These are phyloP conservation scores for Colletotrichum acutatum DNA, from an alignment of 2,329 filamentous ascomycete species.

Conservation along the genomic window DNA sequence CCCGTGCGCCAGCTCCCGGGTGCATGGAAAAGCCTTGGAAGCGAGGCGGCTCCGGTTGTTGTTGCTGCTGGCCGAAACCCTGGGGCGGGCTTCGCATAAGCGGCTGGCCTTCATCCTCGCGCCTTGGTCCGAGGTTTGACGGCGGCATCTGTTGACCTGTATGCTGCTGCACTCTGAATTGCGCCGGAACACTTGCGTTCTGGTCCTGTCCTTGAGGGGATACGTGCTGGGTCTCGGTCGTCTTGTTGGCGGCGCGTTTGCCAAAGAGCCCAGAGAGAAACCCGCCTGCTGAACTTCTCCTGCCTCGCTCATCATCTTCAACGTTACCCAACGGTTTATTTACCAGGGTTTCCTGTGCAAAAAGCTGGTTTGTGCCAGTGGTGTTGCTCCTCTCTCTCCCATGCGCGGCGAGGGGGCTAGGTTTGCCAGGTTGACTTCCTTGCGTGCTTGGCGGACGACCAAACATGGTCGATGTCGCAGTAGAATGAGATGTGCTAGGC, in stretches of 20 bases:
- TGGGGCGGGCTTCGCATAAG: not conserved
- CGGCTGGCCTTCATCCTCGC: not conserved
- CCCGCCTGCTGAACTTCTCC: conserved; percentile 37
- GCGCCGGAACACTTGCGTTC: not conserved
- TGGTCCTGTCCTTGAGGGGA: not conserved
- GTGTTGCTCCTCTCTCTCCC: conserved; percentile 38
- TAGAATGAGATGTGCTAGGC: conserved; percentile 38
- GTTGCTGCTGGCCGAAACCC: conserved; percentile 11
- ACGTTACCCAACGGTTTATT: conserved; percentile 13
- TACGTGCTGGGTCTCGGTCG: conserved; percentile 34
- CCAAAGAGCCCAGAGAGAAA: conserved; percentile 40
- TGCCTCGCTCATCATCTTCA: conserved; percentile 39
- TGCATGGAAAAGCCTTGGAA: conserved; percentile 11
- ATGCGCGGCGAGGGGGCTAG: conserved; percentile 11
- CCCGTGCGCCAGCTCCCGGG: not conserved
- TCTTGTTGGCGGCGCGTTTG: conserved; percentile 37
- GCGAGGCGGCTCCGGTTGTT: not conserved
- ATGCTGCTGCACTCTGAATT: not conserved
- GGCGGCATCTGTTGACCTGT: conserved; percentile 4
- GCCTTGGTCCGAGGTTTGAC: not conserved
- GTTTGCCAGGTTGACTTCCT: conserved; percentile 16
- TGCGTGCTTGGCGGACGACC: conserved; percentile 25
- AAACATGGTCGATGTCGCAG: conserved; percentile 37
- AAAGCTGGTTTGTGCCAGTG: conserved; percentile 33
- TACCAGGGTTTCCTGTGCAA: not conserved